These are phyloP conservation scores for Hortaea werneckii DNA, from an alignment of 2,329 filamentous ascomycete genomes.

Conservation along the genomic window DNA sequence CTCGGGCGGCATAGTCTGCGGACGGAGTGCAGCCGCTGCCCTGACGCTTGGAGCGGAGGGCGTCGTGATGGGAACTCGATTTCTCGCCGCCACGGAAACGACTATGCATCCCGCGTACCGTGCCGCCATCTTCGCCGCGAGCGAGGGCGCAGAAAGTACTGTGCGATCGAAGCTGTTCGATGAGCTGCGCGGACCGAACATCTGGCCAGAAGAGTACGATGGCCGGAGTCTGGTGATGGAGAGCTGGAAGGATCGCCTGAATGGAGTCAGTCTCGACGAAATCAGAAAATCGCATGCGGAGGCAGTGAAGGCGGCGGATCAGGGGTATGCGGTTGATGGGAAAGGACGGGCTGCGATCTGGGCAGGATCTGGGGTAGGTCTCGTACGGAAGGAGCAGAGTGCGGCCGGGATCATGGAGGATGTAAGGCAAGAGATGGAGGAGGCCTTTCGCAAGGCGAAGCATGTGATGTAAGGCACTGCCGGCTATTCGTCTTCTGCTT, in stretches of 20 bases:
- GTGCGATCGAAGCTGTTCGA: slow-evolving; percentile 44
- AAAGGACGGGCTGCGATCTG: slow-evolving; percentile 49
- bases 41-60: slow-evolving; percentile 44
- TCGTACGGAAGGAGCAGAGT: slow-evolving; percentile 41
- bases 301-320: slow-evolving; percentile 40
- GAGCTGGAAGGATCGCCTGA: slow-evolving; percentile 35
- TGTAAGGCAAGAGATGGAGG: slow-evolving; percentile 25
- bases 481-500: background rate
- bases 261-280: slow-evolving; percentile 30
- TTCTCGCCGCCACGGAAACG: slow-evolving; percentile 43
- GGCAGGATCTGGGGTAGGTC: slow-evolving; percentile 51
- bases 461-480: background rate
- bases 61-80: slow-evolving; percentile 53
- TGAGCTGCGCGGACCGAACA: slow-evolving; percentile 43
- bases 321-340: slow-evolving; percentile 29
- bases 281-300: slow-evolving; percentile 35
- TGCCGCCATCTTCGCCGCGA: slow-evolving; percentile 34
- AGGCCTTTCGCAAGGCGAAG: slow-evolving; percentile 17
- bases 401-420: slow-evolving; percentile 45
- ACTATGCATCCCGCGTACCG: slow-evolving; percentile 36
- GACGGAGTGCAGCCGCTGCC: slow-evolving; percentile 45
- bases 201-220: slow-evolving; percentile 49
- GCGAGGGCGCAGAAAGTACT: slow-evolving; percentile 43
- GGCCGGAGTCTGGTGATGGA: slow-evolving; percentile 47
- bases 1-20: slow-evolving; percentile 44